phyloP scores from a whole-genome alignment of 208 protist genomes.

The Zelonia costaricensis region DNA sequence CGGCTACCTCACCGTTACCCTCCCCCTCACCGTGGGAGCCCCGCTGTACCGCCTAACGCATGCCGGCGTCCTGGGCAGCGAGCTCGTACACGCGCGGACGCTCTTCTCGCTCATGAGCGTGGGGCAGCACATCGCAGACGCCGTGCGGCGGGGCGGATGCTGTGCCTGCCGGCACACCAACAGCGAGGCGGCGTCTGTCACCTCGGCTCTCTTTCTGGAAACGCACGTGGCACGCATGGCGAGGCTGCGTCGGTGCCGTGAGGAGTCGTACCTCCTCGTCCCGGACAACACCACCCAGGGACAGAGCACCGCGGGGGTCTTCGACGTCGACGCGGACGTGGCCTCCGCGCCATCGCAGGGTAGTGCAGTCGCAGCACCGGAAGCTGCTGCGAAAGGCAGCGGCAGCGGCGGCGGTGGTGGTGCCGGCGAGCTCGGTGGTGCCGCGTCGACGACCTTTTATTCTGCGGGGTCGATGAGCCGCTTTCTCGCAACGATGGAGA shows the following conservation, averaged over 20 bases:
- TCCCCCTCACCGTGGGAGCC: no score
- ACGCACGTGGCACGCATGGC: conserved; percentile 11
- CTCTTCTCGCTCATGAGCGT: conserved; percentile 27
- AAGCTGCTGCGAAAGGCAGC: not conserved
- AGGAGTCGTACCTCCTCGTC: conserved; percentile 20
- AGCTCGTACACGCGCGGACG: not conserved
- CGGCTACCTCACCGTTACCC: conserved; percentile 15
- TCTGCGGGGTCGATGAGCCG: conserved; percentile 14
- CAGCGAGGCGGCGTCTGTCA: not conserved
- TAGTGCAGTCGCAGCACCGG: not conserved
- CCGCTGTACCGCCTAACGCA: no score
- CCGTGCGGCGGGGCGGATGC: not conserved
- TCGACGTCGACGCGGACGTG: conserved; percentile 12
- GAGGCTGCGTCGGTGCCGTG: conserved; percentile 15
- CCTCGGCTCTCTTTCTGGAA: conserved; percentile 20
- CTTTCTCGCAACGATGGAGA: conserved; percentile 16
- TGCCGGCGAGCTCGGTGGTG: not conserved
- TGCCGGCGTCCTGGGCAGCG: no score
- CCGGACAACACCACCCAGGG: no score
- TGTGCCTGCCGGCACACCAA: conserved; percentile 8
- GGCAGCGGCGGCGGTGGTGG: not conserved
- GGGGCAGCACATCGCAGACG: conserved; percentile 25
- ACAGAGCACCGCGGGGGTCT: no score
- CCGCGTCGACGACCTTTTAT: conserved; percentile 17
- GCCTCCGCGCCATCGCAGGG: not conserved